Evolutionary conservation across 2,329 filamentous ascomycete species (phyloP).

Genomic region (Diaporthe sp.): DNA sequence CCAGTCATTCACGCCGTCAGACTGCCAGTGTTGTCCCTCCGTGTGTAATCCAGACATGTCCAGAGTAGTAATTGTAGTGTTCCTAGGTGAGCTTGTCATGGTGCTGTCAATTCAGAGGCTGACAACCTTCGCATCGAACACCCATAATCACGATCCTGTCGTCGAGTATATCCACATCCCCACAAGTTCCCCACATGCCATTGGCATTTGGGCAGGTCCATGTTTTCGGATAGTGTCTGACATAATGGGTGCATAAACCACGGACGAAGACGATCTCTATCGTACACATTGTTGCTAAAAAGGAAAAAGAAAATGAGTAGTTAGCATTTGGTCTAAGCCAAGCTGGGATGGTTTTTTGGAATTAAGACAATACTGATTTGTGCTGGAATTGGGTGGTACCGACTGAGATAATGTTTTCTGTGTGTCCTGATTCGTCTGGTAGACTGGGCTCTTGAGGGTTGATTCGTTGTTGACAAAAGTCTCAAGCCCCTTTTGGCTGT

Average conservation of each 20-base stretch:
- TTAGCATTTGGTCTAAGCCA: too few species aligned
- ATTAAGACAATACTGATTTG: neutral
- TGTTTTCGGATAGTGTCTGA: neutral
- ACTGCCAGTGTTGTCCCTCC: neutral
- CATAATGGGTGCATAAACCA: neutral
- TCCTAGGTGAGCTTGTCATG: neutral
- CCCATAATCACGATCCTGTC: too few species aligned
- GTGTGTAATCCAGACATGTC: neutral
- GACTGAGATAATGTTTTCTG: neutral
- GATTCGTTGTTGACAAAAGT: neutral
- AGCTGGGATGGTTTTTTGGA: too few species aligned
- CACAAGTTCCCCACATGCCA: neutral
- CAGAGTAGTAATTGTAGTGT: neutral
- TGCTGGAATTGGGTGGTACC: neutral
- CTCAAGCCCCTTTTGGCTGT: too few species aligned
- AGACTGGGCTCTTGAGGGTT: neutral
- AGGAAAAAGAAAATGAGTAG: too few species aligned
- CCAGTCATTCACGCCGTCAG: neutral
- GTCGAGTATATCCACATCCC: neutral
- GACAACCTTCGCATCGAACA: neutral
- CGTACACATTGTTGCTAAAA: neutral
- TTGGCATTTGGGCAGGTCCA: neutral
- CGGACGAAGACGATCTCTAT: neutral
- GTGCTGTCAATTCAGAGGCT: neutral
- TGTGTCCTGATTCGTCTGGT: neutral